These are phyloP conservation scores for Chytridium lagenaria DNA, from an alignment of 371 early-diverging fungal species.

Conservation along the genomic window DNA sequence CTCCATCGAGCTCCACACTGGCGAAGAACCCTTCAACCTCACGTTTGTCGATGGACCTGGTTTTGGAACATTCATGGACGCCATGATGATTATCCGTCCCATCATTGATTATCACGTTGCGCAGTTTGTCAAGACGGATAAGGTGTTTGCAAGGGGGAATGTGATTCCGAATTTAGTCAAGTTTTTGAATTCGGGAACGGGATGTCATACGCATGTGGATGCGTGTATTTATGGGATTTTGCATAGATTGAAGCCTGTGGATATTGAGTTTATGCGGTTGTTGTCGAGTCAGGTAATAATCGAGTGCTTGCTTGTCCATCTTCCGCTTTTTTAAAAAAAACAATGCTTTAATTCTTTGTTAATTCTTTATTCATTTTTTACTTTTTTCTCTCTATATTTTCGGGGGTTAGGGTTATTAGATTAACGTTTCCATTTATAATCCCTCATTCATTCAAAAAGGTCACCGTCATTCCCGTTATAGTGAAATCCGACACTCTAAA, in stretches of 20 bases:
- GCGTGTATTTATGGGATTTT: conserved; percentile 46
- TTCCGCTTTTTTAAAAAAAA: too few relatives aligned
- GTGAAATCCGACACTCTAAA: conserved; percentile 71
- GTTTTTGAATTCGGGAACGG: conserved; percentile 39
- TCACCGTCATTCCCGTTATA: conserved; percentile 70
- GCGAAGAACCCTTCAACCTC: conserved; percentile 41
- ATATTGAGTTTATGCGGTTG: conserved; percentile 69
- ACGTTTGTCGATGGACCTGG: conserved; percentile 51
- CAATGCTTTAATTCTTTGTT: too few relatives aligned
- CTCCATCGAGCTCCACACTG: conserved; percentile 13
- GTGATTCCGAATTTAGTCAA: conserved; percentile 19
- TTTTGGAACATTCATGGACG: conserved; percentile 43
- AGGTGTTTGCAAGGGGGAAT: conserved; percentile 25
- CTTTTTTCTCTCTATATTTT: too few relatives aligned
- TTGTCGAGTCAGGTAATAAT: conserved; percentile 5
- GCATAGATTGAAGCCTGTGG: conserved; percentile 72
- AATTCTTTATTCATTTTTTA: too few relatives aligned
- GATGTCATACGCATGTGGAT: conserved; percentile 47
- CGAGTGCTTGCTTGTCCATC: too few relatives aligned
- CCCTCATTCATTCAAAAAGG: too few relatives aligned
- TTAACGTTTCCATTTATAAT: too few relatives aligned
- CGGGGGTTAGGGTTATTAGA: too few relatives aligned
- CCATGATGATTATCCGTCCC: conserved; percentile 42
- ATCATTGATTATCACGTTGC: conserved; percentile 34
- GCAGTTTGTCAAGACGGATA: conserved; percentile 40